Evolutionary conservation across 306 rosid genomes (phyloP).

Genomic region (Medicago ruthenica): DNA sequence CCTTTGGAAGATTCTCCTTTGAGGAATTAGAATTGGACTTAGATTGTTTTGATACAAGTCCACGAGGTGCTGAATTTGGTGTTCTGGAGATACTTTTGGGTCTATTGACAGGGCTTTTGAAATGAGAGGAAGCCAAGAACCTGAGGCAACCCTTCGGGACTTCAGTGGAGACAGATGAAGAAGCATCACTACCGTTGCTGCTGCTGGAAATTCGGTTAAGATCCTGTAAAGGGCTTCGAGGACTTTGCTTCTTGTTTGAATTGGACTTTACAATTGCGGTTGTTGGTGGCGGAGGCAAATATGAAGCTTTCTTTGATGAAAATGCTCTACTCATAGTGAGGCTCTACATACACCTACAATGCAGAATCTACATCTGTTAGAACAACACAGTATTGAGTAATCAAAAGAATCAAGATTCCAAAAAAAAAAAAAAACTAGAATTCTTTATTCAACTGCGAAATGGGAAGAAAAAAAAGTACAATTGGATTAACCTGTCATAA

Average conservation of each 20-base stretch:
- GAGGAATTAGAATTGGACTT: constrained; percentile 47
- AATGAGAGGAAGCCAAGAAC: constrained; percentile 64
- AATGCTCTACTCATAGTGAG: constrained; percentile 57
- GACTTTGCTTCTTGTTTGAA: constrained; percentile 46
- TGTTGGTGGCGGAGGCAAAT: constrained; percentile 46
- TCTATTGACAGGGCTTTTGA: constrained; percentile 51
- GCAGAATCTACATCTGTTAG: constrained; percentile 34
- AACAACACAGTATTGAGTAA: neutral
- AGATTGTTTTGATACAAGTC: constrained; percentile 42
- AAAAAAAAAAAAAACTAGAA: neutral
- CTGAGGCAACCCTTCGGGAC: constrained; percentile 78
- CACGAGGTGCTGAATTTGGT: constrained; percentile 57
- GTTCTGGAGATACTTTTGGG: constrained; percentile 48
- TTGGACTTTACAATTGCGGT: constrained; percentile 34
- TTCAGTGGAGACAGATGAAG: constrained; percentile 62
- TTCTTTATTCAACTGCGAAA: neutral
- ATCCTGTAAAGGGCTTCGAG: constrained; percentile 63
- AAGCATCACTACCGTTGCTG: constrained; percentile 54
- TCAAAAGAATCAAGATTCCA: neutral
- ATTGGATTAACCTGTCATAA: neutral
- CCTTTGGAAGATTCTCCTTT: constrained; percentile 58
- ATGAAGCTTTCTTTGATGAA: constrained; percentile 61
- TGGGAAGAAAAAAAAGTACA: too few species aligned
- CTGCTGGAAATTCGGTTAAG: constrained; percentile 51
- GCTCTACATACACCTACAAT: constrained; percentile 3